These are phyloP conservation scores for Diaporthe eres DNA, from an alignment of 2,329 filamentous ascomycete genomes.

Conservation along the genomic window DNA sequence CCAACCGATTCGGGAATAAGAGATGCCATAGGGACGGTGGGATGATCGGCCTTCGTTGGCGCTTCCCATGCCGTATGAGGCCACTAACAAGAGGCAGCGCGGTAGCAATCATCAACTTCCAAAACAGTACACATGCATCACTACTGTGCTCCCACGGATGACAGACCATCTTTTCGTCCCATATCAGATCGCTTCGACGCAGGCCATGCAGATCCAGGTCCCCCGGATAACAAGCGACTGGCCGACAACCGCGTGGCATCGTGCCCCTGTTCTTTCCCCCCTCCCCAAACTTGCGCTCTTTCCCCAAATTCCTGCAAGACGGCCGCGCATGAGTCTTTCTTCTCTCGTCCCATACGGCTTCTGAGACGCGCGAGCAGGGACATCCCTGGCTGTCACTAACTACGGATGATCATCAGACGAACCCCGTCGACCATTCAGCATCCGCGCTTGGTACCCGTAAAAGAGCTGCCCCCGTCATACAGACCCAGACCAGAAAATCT, in stretches of 20 bases:
- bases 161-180: conserved; percentile 15
- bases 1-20: neutral
- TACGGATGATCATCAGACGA: conserved; percentile 32
- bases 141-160: neutral
- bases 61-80: neutral
- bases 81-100: neutral
- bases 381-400: conserved; percentile 31
- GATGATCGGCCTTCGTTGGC: neutral
- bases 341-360: conserved; percentile 2
- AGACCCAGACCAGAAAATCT: neutral
- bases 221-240: conserved; percentile 29
- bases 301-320: conserved; percentile 15
- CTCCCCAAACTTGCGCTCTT: neutral
- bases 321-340: neutral
- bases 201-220: conserved; percentile 24
- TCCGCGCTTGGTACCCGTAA: neutral
- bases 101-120: neutral
- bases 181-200: conserved; percentile 32
- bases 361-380: conserved; percentile 26
- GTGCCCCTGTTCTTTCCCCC: neutral
- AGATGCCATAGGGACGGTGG: neutral
- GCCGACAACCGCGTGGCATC: conserved; percentile 22
- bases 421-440: conserved; percentile 25
- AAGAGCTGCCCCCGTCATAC: neutral
- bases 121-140: conserved; percentile 3